phyloP scores from a whole-genome alignment of 176 grass and related monocot species.

The Ensete ventricosum region DNA sequence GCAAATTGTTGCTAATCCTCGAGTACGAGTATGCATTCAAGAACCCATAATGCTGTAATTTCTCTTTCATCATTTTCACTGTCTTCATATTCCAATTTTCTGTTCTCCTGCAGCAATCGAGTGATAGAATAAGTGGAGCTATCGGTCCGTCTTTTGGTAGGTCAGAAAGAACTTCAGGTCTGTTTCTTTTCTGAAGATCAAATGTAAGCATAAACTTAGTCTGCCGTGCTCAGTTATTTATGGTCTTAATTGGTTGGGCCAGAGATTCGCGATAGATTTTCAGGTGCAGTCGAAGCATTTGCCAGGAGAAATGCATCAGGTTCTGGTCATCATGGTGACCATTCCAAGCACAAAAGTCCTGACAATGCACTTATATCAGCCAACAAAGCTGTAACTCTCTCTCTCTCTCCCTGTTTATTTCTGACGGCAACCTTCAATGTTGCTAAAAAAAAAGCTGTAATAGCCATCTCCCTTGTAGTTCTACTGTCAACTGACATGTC shows the following conservation, averaged over 20 bases:
- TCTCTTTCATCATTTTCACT: slow-evolving; percentile 7
- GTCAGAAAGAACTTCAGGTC: slow-evolving; percentile 48
- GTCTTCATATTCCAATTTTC: slow-evolving; percentile 7
- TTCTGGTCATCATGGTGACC: slow-evolving; percentile 49
- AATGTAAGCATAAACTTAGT: not conserved
- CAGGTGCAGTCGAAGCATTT: slow-evolving; percentile 36
- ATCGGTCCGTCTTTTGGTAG: slow-evolving; percentile 45
- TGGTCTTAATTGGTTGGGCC: slow-evolving; percentile 10
- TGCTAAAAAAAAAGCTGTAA: not conserved
- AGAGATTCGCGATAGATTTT: slow-evolving; percentile 3
- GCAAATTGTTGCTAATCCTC: slow-evolving; percentile 43
- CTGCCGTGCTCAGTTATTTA: slow-evolving; percentile 6
- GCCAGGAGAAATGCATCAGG: slow-evolving; percentile 38
- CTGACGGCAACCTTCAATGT: not conserved
- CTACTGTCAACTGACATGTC: not conserved
- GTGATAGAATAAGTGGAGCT: slow-evolving; percentile 37
- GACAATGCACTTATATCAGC: slow-evolving; percentile 33
- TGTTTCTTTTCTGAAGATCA: not conserved
- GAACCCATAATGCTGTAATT: slow-evolving; percentile 1
- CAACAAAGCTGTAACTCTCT: slow-evolving; percentile 43
- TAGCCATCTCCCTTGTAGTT: not conserved
- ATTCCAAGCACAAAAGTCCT: slow-evolving; percentile 29
- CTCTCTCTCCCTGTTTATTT: not conserved
- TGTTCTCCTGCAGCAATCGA: slow-evolving; percentile 24
- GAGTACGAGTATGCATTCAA: slow-evolving; percentile 32